Evolutionary conservation across 768 basidiomycete species (phyloP).

Genomic region (Pulveroboletus sp.): DNA sequence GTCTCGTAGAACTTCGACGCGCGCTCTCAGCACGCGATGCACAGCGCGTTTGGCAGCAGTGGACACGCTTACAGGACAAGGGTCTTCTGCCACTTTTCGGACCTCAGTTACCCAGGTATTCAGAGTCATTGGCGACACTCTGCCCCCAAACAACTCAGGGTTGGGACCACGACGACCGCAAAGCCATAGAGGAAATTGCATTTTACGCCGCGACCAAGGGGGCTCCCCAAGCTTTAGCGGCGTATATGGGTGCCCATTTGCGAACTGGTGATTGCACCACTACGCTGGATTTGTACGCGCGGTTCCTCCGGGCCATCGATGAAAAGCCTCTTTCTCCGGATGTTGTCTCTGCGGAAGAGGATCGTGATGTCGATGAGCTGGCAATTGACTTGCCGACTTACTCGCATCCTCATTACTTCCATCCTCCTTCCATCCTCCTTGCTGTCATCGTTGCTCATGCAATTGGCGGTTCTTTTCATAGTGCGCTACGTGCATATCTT

Average conservation of each 20-base stretch:
- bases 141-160: conserved; percentile 18
- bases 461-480: conserved; percentile 54
- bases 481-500: conserved; percentile 47
- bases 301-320: conserved; percentile 29
- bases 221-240: conserved; percentile 46
- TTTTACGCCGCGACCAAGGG: conserved; percentile 45
- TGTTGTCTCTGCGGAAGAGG: conserved; percentile 8
- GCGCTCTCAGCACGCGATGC: conserved; percentile 38
- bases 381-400: conserved; percentile 20
- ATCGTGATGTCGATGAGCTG: conserved; percentile 25
- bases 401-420: conserved; percentile 8
- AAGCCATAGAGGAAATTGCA: conserved; percentile 45
- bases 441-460: conserved; percentile 61
- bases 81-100: conserved; percentile 47
- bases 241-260: conserved; percentile 49
- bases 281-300: conserved; percentile 45
- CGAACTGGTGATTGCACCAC: conserved; percentile 37
- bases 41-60: conserved; percentile 30
- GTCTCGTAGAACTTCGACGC: conserved; percentile 36
- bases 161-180: conserved; percentile 30
- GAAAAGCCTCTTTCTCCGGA: conserved; percentile 19
- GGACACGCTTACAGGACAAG: conserved; percentile 42
- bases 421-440: conserved; percentile 42
- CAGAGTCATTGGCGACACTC: conserved; percentile 33
- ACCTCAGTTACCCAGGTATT: conserved; percentile 40